A percentile compares a stretch with the other conserved stretches of the same genome.
Evolutionary conservation across 2,329 filamentous ascomycete species (phyloP).

Genomic region (Rhytidhysteron rufulum): DNA sequence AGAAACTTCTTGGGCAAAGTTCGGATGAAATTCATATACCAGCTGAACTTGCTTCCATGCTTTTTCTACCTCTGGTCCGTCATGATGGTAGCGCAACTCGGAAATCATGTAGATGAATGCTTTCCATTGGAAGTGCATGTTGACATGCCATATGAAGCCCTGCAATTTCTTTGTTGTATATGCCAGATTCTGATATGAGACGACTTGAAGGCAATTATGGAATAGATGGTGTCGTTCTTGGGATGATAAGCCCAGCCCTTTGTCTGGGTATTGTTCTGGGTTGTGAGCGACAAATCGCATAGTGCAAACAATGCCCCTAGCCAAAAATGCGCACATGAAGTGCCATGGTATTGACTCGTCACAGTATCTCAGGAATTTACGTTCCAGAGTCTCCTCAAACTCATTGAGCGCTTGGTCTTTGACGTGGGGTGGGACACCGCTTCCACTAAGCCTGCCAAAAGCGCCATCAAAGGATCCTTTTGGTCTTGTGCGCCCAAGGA

Average conservation of each 20-base stretch:
- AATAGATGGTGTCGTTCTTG: slow-evolving; percentile 40
- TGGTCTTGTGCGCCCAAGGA: slow-evolving; percentile 24
- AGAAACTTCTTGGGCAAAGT: slow-evolving; percentile 32
- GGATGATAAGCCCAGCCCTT: slow-evolving; percentile 21
- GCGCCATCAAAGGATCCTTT: slow-evolving; percentile 18
- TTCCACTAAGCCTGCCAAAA: slow-evolving; percentile 19
- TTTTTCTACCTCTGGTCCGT: slow-evolving; percentile 20
- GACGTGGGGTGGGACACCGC: slow-evolving; percentile 12
- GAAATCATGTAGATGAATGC: slow-evolving; percentile 48
- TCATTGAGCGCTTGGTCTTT: slow-evolving; percentile 36
- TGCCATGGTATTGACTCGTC: slow-evolving; percentile 38
- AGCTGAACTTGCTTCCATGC: slow-evolving; percentile 47
- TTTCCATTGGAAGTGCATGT: slow-evolving; percentile 51
- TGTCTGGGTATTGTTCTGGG: slow-evolving; percentile 34
- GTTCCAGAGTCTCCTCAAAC: slow-evolving; percentile 39
- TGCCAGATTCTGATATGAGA: slow-evolving; percentile 39
- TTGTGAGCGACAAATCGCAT: slow-evolving; percentile 45
- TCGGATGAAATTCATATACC: slow-evolving; percentile 41
- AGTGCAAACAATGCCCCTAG: slow-evolving; percentile 39
- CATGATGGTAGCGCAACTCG: slow-evolving; percentile 23
- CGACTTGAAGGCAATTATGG: slow-evolving; percentile 36
- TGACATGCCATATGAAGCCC: slow-evolving; percentile 45
- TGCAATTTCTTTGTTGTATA: slow-evolving; percentile 37
- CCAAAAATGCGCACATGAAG: slow-evolving; percentile 43
- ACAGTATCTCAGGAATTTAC: slow-evolving; percentile 37